phyloP scores from a whole-genome alignment of 345 rosid genomes.

The Gossypium australe region DNA sequence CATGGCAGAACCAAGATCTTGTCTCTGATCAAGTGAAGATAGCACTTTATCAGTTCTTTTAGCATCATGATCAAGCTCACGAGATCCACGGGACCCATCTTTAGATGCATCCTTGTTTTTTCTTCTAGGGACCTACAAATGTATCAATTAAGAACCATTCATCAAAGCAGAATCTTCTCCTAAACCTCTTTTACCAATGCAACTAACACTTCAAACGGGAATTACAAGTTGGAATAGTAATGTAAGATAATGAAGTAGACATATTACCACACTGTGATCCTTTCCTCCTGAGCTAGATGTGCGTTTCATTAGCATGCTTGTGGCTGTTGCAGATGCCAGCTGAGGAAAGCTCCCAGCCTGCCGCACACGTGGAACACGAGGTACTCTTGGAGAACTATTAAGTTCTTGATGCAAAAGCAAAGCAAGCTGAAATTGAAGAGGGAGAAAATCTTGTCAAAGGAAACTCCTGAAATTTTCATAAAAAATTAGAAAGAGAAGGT shows the following conservation, averaged over 20 bases:
- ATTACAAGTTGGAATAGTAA: not conserved
- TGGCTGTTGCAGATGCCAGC: slow-evolving; percentile 60
- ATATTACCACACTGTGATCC: slow-evolving; percentile 62
- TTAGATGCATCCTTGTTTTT: slow-evolving; percentile 66
- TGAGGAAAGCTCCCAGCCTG: slow-evolving; percentile 77
- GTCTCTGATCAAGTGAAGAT: slow-evolving; percentile 62
- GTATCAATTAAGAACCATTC: not conserved
- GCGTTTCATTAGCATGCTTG: slow-evolving; percentile 59
- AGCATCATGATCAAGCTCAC: slow-evolving; percentile 54
- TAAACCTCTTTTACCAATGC: not conserved
- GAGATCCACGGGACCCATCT: slow-evolving; percentile 40
- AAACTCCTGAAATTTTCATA: slow-evolving; percentile 10
- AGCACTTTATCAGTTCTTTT: slow-evolving; percentile 48
- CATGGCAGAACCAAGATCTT: slow-evolving; percentile 37
- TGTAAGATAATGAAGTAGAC: not conserved
- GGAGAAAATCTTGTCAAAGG: not conserved
- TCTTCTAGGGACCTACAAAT: slow-evolving; percentile 57
- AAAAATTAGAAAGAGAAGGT: not conserved
- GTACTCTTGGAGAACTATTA: slow-evolving; percentile 96
- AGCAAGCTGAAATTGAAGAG: slow-evolving; percentile 61
- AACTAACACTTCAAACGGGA: slow-evolving; percentile 1
- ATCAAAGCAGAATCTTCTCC: not conserved
- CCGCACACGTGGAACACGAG: slow-evolving; percentile 94
- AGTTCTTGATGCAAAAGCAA: slow-evolving; percentile 96
- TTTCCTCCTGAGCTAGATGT: slow-evolving; percentile 69